Evolutionary conservation across 176 grass and related monocot genomes (phyloP), one percentile per base, ranked within the genome.

Genomic region (Musa beccarii): DNA sequence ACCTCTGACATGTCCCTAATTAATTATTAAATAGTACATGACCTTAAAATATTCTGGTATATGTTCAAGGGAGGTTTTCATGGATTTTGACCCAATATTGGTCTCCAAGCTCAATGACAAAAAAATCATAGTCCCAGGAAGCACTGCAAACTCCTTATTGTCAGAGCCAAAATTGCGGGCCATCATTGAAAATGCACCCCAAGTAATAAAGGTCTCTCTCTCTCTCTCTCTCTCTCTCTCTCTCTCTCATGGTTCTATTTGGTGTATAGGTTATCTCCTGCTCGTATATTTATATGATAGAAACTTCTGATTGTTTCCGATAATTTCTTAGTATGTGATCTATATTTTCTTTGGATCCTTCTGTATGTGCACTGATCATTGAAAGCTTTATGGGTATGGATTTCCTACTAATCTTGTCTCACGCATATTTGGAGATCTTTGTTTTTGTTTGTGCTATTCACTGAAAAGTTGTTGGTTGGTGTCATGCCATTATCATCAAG

Each of bases 21-120:
- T 13, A 64, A 68, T 24, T 54, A 64, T 12, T 68, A 68, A 34
- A 76, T 19, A 69, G 23, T 51, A 71, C 65, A 63, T 20, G 19
- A 64, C 55, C 73, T 78, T 79, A 52, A 11, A 51, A 49, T 75
- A 52, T 23, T 82, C n/a, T 71, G 66, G 22, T 21, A 25, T 20
- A 76, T 86, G 1, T 51, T 71, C 11, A 66, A 97, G 96, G 85
- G 91, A 95, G 69, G 89, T 86, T 24, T 95, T 99, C 83, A 86
- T 95, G 91, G 85, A 84, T 86, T 99, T 99, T 50, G 91, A 99
- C 20, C 91, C 91, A 19, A 25, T 53, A 1, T 13, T 80, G 70
- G 91, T 99, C 26, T 89, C 91, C 8, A 86, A 95, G 71, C 81
- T 99, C 68, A 95, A 84, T 55, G 91, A 95, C 72, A 99, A 86